Percentiles rank a stretch among this genome's conserved stretches.
These are phyloP conservation scores for Trichoderma polysporum DNA, from an alignment of 2,329 filamentous ascomycete genomes.

Conservation along the genomic window DNA sequence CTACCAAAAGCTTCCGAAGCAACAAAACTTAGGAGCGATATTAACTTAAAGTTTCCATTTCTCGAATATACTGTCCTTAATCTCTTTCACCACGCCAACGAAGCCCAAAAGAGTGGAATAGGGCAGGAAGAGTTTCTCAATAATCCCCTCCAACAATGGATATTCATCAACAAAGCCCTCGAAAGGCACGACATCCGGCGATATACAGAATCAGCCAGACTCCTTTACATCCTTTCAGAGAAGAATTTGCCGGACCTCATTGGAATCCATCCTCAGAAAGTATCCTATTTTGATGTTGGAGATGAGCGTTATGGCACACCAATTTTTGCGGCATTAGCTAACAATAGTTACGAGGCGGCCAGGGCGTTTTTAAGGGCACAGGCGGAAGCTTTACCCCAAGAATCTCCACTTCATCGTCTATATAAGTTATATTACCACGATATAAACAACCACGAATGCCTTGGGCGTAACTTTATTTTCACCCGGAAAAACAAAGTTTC, in stretches of 20 bases:
- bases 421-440: background rate
- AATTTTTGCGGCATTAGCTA: background rate
- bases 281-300: background rate
- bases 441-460: background rate
- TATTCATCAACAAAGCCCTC: background rate
- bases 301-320: slow-evolving; percentile 6
- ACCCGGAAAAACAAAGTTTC: background rate
- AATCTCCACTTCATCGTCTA: background rate
- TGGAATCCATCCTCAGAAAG: background rate
- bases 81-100: background rate
- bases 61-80: background rate
- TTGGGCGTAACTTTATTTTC: background rate
- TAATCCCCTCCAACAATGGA: background rate
- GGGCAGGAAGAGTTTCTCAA: background rate
- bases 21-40: background rate
- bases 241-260: background rate
- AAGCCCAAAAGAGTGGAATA: background rate
- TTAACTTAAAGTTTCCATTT: background rate
- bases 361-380: background rate
- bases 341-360: background rate
- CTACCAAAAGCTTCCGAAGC: background rate
- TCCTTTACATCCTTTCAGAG: background rate
- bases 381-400: background rate
- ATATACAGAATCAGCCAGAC: background rate
- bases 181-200: background rate